A percentile compares a stretch with the other conserved stretches of the same genome.
Conservation (phyloP, 1,284 basidiomycete species). For the Somion occarium region DNA sequence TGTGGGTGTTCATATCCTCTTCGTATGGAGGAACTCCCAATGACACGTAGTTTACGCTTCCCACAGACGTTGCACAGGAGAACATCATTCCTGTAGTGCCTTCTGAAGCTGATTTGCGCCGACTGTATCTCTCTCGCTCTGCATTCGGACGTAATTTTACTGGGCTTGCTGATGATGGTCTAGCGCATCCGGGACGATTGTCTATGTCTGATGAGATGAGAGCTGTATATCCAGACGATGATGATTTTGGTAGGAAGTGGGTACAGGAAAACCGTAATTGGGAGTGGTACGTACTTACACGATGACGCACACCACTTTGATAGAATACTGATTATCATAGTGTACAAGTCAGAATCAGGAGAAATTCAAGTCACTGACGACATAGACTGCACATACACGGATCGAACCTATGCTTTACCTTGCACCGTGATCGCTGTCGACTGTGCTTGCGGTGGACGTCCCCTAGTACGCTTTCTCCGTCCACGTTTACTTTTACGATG, state of each 20-base stretch:
- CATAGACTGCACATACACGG: background rate
- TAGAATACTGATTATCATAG: no score
- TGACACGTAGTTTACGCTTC: no score
- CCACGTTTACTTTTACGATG: conserved; percentile 5
- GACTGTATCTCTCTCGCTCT: conserved; percentile 18
- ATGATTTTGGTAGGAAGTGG: conserved; percentile 16
- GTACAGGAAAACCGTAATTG: background rate
- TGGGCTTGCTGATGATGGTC: conserved; percentile 19
- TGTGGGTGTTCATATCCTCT: conserved; percentile 31
- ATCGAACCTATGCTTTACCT: no score
- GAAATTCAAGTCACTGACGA: background rate
- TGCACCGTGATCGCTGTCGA: no score
- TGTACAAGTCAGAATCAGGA: background rate
- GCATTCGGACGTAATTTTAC: conserved; percentile 26
- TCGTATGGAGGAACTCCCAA: no score
- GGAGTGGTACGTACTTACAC: background rate
- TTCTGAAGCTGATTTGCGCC: conserved; percentile 10
- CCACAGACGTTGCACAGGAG: conserved; percentile 31
- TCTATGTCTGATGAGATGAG: conserved; percentile 29
- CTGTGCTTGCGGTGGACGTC: no score
- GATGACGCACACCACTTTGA: no score
- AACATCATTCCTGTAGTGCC: conserved; percentile 24
- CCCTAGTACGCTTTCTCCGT: background rate
- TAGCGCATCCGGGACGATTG: conserved; percentile 21
- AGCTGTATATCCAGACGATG: conserved; percentile 31